Base-by-base conservation (phyloP, 768 basidiomycete species). In the Agaricus blazei region DNA sequence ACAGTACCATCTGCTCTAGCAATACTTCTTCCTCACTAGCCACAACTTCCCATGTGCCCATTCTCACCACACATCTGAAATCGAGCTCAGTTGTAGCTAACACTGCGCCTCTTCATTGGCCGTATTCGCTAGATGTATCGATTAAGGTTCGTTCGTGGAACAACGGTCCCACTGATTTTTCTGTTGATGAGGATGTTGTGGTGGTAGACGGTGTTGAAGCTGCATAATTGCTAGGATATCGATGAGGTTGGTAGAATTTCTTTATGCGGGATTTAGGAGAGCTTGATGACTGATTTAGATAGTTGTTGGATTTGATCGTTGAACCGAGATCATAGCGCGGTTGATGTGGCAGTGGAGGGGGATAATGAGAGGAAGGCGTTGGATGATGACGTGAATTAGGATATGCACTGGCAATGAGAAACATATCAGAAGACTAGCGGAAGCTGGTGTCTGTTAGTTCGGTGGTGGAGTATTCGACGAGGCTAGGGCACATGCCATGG, bases 361-460 rank as follows among this genome's bases (percentile, higher is more conserved):
- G 19, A 19, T 19, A n/a, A 19, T 61, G 64, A 41, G 62, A 63
- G 3, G 59, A 63, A 14, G 60, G 67, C 46, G 0, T 64, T 58
- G 1, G 67, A 65, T 15, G 64, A 52, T 6, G 65, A 59, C 31
- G 68, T 64, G 9, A 66, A 62, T 38, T 65, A 65, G 34, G 75
- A 73, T 15, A 75, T 73, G 51, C 82, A 83, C 85, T 85, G 2
- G 86, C 82, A 31, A 88, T 72, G 46, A 81, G 63, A 59, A 89
- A 79, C 44, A 90, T 80, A 59, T 89, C 83, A 3, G 81, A 70
- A 31, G 82, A 80, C 84, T 86, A 89, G 8, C 85, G 82, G 45
- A 87, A 73, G 65, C 89, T 87, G 1, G 85, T 83, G 29, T 86
- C 84, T n/a, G 80, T 77, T 45, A 90, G 79, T 63, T 90, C 88